Evolutionary conservation across 2,329 filamentous ascomycete species (phyloP).

Genomic region (Exophiala lecanii-corni): DNA sequence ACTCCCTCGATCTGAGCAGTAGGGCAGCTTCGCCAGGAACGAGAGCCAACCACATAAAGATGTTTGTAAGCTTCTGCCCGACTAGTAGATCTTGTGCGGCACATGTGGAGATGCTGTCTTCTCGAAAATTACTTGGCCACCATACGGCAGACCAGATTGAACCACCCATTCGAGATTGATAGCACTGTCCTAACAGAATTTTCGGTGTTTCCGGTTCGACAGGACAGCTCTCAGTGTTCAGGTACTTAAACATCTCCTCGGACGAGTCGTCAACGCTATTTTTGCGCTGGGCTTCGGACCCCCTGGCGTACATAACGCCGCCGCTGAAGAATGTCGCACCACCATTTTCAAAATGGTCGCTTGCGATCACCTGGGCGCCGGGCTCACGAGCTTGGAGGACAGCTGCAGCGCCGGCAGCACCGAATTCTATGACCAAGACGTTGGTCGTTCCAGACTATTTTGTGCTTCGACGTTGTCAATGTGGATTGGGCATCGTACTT

Average conservation of each 20-base stretch:
- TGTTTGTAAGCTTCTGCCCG: slow-evolving; percentile 4
- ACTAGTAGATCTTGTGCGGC: slow-evolving; percentile 11
- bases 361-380: slow-evolving; percentile 2
- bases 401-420: slow-evolving; percentile 6
- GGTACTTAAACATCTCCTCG: slow-evolving; percentile 10
- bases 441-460: slow-evolving; percentile 6
- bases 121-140: slow-evolving; percentile 2
- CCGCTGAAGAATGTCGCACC: slow-evolving; percentile 8
- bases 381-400: slow-evolving; percentile 4
- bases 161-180: slow-evolving; percentile 7
- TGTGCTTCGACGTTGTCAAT: slow-evolving; percentile 4
- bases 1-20: neutral
- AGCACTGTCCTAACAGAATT: slow-evolving; percentile 10
- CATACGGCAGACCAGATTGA: slow-evolving; percentile 2
- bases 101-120: slow-evolving; percentile 6
- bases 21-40: neutral
- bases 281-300: slow-evolving; percentile 3
- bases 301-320: slow-evolving; percentile 7
- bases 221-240: slow-evolving; percentile 3
- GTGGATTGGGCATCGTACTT: neutral
- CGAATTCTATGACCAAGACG: slow-evolving; percentile 38
- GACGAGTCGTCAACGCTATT: slow-evolving; percentile 5
- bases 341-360: slow-evolving; percentile 4
- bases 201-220: slow-evolving; percentile 5
- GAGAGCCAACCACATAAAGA: neutral